These are phyloP conservation scores for Albophoma yamanashiensis DNA, from an alignment of 2,329 filamentous ascomycete species.

Conservation along the genomic window DNA sequence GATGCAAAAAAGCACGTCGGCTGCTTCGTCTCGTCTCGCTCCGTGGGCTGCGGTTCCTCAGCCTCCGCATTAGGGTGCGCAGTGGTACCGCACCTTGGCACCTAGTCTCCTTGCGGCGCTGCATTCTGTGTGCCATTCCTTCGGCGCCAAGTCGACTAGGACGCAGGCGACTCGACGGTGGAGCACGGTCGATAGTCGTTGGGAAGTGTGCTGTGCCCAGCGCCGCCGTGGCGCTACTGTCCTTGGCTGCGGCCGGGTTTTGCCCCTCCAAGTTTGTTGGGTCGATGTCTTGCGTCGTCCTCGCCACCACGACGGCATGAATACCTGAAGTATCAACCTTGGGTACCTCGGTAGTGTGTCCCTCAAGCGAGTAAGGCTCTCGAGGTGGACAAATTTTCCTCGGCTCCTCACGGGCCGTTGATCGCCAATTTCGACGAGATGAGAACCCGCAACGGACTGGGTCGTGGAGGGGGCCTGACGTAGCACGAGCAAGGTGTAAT, in stretches of 20 bases:
- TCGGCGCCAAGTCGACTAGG: not conserved
- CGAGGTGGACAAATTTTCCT: not conserved
- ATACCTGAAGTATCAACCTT: too few species aligned
- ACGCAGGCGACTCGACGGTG: not conserved
- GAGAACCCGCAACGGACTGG: not conserved
- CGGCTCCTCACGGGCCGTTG: not conserved
- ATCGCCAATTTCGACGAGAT: not conserved
- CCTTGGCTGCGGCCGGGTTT: not conserved
- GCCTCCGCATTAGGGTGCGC: not conserved
- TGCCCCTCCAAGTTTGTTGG: not conserved
- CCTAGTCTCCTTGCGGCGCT: not conserved
- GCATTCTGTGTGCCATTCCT: not conserved
- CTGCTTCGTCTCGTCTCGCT: not conserved
- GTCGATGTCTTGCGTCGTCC: not conserved
- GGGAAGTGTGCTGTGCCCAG: not conserved
- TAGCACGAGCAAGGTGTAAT: not conserved
- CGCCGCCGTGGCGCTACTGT: not conserved
- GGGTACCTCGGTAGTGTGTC: too few species aligned
- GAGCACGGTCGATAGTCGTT: not conserved
- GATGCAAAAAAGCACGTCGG: not conserved
- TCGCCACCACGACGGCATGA: too few species aligned
- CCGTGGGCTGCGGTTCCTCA: not conserved
- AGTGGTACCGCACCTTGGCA: not conserved
- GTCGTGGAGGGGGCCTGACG: not conserved
- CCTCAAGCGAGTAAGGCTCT: not conserved